Conservation (phyloP, 169 alveolate genomes). For the Plasmodium fragile region DNA sequence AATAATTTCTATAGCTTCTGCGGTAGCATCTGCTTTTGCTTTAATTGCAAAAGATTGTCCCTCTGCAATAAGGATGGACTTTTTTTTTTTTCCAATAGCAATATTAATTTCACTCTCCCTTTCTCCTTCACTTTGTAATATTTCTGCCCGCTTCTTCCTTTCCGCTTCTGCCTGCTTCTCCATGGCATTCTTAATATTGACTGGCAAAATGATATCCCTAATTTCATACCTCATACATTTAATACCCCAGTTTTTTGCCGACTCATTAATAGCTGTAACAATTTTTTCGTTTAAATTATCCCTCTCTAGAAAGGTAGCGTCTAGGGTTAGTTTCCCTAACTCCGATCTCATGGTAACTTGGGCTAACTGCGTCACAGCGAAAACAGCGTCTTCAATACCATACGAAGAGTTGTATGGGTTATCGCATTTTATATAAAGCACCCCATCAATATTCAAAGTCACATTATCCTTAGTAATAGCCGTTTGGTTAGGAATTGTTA, state of each 20-base stretch:
- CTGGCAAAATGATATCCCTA: slow-evolving; percentile 95
- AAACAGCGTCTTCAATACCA: slow-evolving; percentile 94
- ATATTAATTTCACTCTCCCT: slow-evolving; percentile 92
- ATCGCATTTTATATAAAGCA: slow-evolving; percentile 92
- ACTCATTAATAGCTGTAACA: slow-evolving; percentile 92
- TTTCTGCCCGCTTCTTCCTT: slow-evolving; percentile 94
- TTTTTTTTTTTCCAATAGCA: slow-evolving; percentile 92
- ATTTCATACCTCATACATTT: slow-evolving; percentile 95
- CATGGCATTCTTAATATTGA: slow-evolving; percentile 94
- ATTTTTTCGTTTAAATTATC: slow-evolving; percentile 92
- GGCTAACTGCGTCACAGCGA: slow-evolving; percentile 95
- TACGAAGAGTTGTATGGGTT: slow-evolving; percentile 93
- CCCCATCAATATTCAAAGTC: slow-evolving; percentile 94
- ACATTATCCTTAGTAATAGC: slow-evolving; percentile 97
- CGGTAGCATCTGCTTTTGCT: slow-evolving; percentile 89
- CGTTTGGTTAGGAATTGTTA: slow-evolving; percentile 93
- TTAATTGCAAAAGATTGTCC: slow-evolving; percentile 91
- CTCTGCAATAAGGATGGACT: slow-evolving; percentile 92
- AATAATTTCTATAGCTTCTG: slow-evolving; percentile 85
- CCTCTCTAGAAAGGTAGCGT: slow-evolving; percentile 95
- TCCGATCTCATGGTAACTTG: slow-evolving; percentile 97
- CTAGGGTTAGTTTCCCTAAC: slow-evolving; percentile 95
- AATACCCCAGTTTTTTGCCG: slow-evolving; percentile 96
- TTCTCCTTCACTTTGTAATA: slow-evolving; percentile 94
- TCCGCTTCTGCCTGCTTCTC: slow-evolving; percentile 96